These are phyloP conservation scores for Coelastrella sp. DNA, from an alignment of 139 green algal genomes.

Conservation along the genomic window DNA sequence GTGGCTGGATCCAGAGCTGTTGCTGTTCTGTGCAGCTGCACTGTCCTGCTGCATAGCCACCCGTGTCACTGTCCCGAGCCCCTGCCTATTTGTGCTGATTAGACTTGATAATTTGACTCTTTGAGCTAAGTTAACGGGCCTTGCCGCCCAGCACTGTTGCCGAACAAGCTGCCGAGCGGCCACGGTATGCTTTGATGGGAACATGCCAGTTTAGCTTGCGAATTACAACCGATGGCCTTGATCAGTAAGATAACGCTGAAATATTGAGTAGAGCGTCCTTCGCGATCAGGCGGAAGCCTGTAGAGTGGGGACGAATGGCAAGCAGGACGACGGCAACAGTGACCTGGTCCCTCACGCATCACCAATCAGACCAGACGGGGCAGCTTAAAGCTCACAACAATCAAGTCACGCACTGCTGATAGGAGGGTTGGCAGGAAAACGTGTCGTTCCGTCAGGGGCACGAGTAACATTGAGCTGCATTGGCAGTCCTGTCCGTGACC, in stretches of 20 bases:
- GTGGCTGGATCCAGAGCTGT: neutral
- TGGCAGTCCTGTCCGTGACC: too few relatives aligned
- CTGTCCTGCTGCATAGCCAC: constrained; percentile 17
- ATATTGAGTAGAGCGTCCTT: too few relatives aligned
- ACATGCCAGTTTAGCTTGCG: neutral
- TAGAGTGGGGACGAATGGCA: neutral
- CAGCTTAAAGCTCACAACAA: neutral
- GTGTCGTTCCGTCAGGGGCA: too few relatives aligned
- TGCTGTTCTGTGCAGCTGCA: constrained; percentile 11
- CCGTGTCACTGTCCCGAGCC: neutral
- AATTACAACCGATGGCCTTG: neutral
- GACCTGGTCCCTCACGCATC: neutral
- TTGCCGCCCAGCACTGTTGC: neutral
- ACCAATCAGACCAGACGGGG: too few relatives aligned
- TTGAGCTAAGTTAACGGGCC: neutral
- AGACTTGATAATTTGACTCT: too few relatives aligned
- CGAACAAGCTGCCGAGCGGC: constrained; percentile 15
- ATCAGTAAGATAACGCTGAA: neutral
- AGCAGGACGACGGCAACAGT: neutral
- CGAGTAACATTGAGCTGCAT: too few relatives aligned
- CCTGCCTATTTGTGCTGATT: neutral
- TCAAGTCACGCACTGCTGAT: neutral
- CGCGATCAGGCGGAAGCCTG: too few relatives aligned
- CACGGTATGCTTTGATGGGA: constrained; percentile 11
- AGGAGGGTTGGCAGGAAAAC: neutral